These are phyloP conservation scores for Cladosporium sp. DNA, from an alignment of 2,329 filamentous ascomycete genomes.

Conservation along the genomic window DNA sequence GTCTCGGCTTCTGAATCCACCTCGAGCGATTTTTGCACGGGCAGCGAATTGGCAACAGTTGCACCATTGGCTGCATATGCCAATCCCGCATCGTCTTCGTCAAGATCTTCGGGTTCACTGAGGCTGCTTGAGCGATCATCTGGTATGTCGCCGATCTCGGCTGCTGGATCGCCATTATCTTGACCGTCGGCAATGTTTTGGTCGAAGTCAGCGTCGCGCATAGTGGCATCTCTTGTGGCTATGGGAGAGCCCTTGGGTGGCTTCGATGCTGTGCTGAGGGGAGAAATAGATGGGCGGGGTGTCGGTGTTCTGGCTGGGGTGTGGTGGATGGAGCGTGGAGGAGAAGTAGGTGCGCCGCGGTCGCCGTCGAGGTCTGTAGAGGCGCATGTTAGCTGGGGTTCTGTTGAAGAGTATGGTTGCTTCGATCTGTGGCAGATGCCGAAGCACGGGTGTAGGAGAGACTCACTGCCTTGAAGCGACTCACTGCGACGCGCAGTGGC, in stretches of 20 bases:
- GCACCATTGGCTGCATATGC: conserved; percentile 7
- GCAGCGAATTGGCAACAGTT: neutral
- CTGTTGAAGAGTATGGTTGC: neutral
- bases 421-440: neutral
- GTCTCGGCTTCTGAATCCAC: conserved; percentile 86
- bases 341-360: conserved; percentile 2
- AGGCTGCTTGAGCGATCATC: conserved; percentile 73
- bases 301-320: conserved; percentile 16
- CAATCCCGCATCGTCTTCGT: conserved; percentile 29
- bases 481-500: conserved; percentile 24
- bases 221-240: conserved; percentile 17
- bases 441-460: neutral
- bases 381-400: conserved; percentile 2
- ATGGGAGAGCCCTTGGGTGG: conserved; percentile 24
- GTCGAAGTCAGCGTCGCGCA: conserved; percentile 4
- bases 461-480: conserved; percentile 19
- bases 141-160: conserved; percentile 22
- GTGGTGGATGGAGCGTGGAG: conserved; percentile 8
- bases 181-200: conserved; percentile 3
- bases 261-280: conserved; percentile 28
- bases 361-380: conserved; percentile 14
- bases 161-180: conserved; percentile 11
- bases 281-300: conserved; percentile 31
- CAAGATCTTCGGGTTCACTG: conserved; percentile 84
- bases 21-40: conserved; percentile 32